Evolutionary conservation across 345 rosid species (phyloP).

Genomic region (Corymbia maculata): DNA sequence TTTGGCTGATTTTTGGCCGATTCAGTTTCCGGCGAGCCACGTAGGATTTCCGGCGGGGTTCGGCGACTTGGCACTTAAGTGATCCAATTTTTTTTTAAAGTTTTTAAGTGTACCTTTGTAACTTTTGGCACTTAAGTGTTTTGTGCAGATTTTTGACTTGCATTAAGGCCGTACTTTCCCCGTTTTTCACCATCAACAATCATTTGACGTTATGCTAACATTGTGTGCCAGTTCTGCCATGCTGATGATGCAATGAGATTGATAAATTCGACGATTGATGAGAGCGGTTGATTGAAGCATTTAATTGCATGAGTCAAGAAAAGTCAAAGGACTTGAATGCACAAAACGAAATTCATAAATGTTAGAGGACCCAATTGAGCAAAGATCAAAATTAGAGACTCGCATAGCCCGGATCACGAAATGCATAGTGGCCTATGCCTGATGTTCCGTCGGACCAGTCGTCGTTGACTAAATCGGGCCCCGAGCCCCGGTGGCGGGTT

Average conservation of each 20-base stretch:
- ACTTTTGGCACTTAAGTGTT: too few relatives aligned
- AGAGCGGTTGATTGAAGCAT: background rate
- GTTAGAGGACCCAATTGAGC: background rate
- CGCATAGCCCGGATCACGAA: background rate
- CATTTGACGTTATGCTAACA: background rate
- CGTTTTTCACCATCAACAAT: background rate
- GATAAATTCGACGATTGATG: background rate
- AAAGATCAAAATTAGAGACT: background rate
- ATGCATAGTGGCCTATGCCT: background rate
- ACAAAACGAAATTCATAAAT: background rate
- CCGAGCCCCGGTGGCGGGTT: background rate
- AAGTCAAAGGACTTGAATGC: background rate
- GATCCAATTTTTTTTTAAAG: too few relatives aligned
- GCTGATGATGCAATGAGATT: accelerated
- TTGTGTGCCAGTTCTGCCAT: background rate
- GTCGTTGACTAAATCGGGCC: background rate
- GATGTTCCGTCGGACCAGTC: background rate
- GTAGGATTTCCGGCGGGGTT: too few relatives aligned
- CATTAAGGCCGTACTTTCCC: too few relatives aligned
- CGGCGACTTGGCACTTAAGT: too few relatives aligned
- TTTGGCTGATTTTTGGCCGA: too few relatives aligned
- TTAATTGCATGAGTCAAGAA: background rate
- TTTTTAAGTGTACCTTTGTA: too few relatives aligned
- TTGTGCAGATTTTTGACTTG: too few relatives aligned
- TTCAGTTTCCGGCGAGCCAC: too few relatives aligned